These are phyloP conservation scores for Inosperma sp. DNA, from an alignment of 768 basidiomycete genomes.

Conservation along the genomic window DNA sequence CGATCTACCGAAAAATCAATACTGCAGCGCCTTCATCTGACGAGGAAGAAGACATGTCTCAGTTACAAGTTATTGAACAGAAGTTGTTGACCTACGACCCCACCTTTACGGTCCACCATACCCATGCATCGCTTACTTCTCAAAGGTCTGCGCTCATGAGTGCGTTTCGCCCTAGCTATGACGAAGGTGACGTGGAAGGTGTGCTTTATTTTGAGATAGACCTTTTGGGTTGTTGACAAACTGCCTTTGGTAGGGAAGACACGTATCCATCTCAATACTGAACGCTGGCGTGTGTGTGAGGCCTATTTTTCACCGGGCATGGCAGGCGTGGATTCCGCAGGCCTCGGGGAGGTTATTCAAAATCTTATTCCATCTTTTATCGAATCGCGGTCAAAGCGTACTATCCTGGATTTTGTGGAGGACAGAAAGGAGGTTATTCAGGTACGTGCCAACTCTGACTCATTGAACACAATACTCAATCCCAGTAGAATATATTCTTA, in stretches of 20 bases:
- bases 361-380: slow-evolving; percentile 53
- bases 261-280: slow-evolving; percentile 84
- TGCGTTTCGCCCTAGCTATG: slow-evolving; percentile 77
- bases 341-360: slow-evolving; percentile 87
- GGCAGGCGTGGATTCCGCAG: slow-evolving; percentile 93
- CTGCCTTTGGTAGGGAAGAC: slow-evolving; percentile 43
- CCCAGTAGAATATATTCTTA: slow-evolving; percentile 77
- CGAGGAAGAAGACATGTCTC: slow-evolving; percentile 83
- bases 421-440: slow-evolving; percentile 73
- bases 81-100: slow-evolving; percentile 83
- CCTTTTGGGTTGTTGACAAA: not conserved
- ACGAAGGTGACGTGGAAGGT: slow-evolving; percentile 71
- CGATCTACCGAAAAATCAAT: slow-evolving; percentile 94
- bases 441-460: slow-evolving; percentile 39
- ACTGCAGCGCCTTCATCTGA: slow-evolving; percentile 69
- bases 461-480: not conserved
- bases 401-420: slow-evolving; percentile 49
- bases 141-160: slow-evolving; percentile 81
- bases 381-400: slow-evolving; percentile 16
- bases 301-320: slow-evolving; percentile 91
- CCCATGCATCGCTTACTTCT: slow-evolving; percentile 70
- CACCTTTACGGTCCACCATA: slow-evolving; percentile 74
- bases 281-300: slow-evolving; percentile 88
- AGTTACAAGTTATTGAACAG: slow-evolving; percentile 69
- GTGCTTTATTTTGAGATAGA: not conserved